phyloP scores from a whole-genome alignment of 129 eudicot species.

The Flaveria brownii region DNA sequence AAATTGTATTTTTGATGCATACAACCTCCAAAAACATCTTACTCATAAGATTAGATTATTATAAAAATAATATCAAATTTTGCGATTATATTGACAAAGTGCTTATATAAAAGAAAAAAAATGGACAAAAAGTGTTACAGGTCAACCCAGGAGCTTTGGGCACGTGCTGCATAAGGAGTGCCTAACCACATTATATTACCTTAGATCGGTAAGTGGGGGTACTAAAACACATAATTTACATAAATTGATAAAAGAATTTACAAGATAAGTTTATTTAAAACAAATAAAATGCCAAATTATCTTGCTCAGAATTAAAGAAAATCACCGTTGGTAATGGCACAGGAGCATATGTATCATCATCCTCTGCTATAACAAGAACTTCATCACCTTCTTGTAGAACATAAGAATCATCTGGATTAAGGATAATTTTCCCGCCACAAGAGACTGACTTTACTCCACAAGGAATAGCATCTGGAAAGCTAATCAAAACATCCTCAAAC shows the following conservation, averaged over 20 bases:
- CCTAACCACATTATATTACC: constrained; percentile 10
- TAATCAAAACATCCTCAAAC: constrained; percentile 77
- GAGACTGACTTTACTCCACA: constrained; percentile 80
- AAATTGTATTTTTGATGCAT: neutral
- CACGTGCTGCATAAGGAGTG: constrained; percentile 5
- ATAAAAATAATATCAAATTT: neutral
- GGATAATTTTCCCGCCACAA: constrained; percentile 65
- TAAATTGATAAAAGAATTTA: neutral
- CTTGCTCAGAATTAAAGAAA: constrained; percentile 36
- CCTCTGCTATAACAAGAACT: constrained; percentile 84
- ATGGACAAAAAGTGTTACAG: neutral
- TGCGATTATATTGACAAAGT: neutral
- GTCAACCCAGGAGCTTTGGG: constrained; percentile 7
- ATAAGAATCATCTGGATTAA: constrained; percentile 82
- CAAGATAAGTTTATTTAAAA: constrained; percentile 2
- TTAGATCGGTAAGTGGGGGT: neutral
- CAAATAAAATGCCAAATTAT: neutral
- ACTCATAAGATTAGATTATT: too few relatives aligned
- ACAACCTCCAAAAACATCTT: neutral
- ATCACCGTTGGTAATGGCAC: constrained; percentile 73
- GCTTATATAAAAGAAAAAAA: neutral
- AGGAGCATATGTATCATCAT: constrained; percentile 83
- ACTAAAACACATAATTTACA: neutral
- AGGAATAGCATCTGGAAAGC: constrained; percentile 91
- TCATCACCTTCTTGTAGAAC: constrained; percentile 90